These are phyloP conservation scores for Diaporthe longicolla DNA, from an alignment of 2,329 filamentous ascomycete species.

Conservation along the genomic window DNA sequence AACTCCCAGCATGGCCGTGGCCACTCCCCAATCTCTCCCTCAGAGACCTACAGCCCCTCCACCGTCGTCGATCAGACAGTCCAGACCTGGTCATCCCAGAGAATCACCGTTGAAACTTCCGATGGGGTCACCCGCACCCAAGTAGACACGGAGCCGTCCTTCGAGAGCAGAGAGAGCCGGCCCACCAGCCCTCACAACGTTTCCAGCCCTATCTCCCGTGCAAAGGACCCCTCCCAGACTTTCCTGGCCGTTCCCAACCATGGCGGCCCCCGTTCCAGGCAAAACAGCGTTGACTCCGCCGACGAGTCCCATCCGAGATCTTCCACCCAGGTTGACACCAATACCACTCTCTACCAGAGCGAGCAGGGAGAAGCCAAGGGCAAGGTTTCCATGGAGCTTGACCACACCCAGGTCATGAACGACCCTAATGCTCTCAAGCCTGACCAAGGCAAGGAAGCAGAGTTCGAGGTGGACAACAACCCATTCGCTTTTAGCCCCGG, in stretches of 20 bases:
- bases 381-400: slow-evolving; percentile 53
- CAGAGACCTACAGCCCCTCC: slow-evolving; percentile 58
- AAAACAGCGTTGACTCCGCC: slow-evolving; percentile 79
- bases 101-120: slow-evolving; percentile 46
- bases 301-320: slow-evolving; percentile 70
- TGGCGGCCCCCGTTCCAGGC: slow-evolving; percentile 68
- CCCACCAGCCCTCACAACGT: slow-evolving; percentile 82
- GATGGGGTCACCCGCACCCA: slow-evolving; percentile 56
- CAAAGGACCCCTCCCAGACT: slow-evolving; percentile 60
- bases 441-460: slow-evolving; percentile 80
- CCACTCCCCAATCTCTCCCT: slow-evolving; percentile 55
- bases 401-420: slow-evolving; percentile 71
- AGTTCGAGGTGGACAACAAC: slow-evolving; percentile 83
- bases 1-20: slow-evolving; percentile 44
- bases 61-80: slow-evolving; percentile 53
- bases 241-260: slow-evolving; percentile 76
- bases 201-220: slow-evolving; percentile 68
- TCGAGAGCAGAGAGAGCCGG: slow-evolving; percentile 76
- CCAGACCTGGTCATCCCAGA: slow-evolving; percentile 50
- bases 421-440: slow-evolving; percentile 80
- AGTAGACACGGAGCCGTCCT: slow-evolving; percentile 69
- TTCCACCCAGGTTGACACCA: slow-evolving; percentile 74
- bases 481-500: slow-evolving; percentile 89
- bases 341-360: slow-evolving; percentile 59
- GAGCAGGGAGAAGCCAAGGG: slow-evolving; percentile 53